Percentiles rank a stretch among this genome's conserved stretches.
Evolutionary conservation across 768 basidiomycete species (phyloP).

Genomic region (Amanita pseudoporphyria): DNA sequence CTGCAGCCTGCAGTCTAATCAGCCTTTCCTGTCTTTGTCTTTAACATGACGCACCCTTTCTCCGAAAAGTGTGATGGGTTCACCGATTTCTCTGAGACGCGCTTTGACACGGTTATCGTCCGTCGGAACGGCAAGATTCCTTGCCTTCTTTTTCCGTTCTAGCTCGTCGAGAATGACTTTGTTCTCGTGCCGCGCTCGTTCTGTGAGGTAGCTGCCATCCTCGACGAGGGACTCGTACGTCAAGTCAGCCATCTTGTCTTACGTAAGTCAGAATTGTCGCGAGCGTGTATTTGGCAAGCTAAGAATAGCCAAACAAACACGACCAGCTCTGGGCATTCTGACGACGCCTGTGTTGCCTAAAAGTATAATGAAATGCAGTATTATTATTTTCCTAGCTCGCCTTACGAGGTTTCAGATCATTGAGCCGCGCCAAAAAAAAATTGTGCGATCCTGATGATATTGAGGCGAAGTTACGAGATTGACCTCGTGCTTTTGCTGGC

Average conservation of each 20-base stretch:
- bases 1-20: constrained; percentile 61
- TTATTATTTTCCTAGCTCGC: too few species aligned
- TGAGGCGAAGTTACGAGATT: background rate
- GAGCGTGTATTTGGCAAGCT: background rate
- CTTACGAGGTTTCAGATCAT: too few species aligned
- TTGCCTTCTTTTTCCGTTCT: constrained; percentile 94
- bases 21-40: constrained; percentile 6
- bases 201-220: constrained; percentile 68
- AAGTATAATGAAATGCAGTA: too few species aligned
- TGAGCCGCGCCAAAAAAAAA: too few species aligned
- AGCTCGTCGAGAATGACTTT: constrained; percentile 88
- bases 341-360: too few species aligned
- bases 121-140: constrained; percentile 91
- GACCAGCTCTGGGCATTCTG: too few species aligned
- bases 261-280: constrained; percentile 1
- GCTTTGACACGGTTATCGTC: constrained; percentile 92
- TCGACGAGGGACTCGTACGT: constrained; percentile 69
- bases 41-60: constrained; percentile 72
- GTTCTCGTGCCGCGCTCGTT: constrained; percentile 71
- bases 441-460: too few species aligned
- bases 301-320: background rate
- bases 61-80: constrained; percentile 96
- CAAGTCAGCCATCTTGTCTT: constrained; percentile 54
- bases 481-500: constrained; percentile 5
- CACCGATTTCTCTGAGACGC: constrained; percentile 84